phyloP scores from a whole-genome alignment of 2,329 filamentous ascomycete species.

The Aspergillus brasiliensis region DNA sequence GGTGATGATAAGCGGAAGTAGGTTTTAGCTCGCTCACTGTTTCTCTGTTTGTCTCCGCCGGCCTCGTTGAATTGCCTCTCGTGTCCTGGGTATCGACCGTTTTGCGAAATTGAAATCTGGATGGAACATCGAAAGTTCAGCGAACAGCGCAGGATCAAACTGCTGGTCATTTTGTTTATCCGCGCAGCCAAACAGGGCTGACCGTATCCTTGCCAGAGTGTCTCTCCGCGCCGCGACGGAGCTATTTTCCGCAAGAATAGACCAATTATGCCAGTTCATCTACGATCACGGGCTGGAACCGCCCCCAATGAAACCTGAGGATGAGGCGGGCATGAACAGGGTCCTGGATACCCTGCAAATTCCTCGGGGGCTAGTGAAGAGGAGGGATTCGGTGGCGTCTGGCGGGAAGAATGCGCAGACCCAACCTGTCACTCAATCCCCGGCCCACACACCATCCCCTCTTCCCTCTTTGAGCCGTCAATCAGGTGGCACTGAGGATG shows the following conservation, averaged over 20 bases:
- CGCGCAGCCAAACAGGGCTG: not conserved
- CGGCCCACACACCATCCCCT: constrained; percentile 17
- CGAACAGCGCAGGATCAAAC: not conserved
- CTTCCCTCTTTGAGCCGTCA: constrained; percentile 16
- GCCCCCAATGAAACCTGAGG: constrained; percentile 42
- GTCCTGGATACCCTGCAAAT: constrained; percentile 43
- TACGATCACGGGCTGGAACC: constrained; percentile 42
- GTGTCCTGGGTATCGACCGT: not conserved
- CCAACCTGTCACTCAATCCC: constrained; percentile 8
- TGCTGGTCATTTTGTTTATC: not conserved
- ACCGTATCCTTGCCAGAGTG: constrained; percentile 12
- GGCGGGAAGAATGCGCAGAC: not conserved
- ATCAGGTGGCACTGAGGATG: constrained; percentile 3
- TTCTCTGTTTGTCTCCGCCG: not conserved
- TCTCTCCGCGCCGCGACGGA: constrained; percentile 20
- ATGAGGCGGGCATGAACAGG: constrained; percentile 41
- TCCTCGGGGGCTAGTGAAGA: constrained; percentile 17
- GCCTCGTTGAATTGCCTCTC: not conserved
- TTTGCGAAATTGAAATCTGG: not conserved
- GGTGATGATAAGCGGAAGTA: constrained; percentile 45
- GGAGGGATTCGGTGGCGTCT: not conserved
- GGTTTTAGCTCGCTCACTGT: constrained; percentile 16
- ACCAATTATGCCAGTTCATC: constrained; percentile 46
- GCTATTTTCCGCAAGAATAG: constrained; percentile 41
- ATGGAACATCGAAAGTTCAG: not conserved